A percentile compares a stretch with the other conserved stretches of the same genome.
These are phyloP conservation scores for Claviceps fusiformis DNA, from an alignment of 2,329 filamentous ascomycete genomes.

Conservation along the genomic window DNA sequence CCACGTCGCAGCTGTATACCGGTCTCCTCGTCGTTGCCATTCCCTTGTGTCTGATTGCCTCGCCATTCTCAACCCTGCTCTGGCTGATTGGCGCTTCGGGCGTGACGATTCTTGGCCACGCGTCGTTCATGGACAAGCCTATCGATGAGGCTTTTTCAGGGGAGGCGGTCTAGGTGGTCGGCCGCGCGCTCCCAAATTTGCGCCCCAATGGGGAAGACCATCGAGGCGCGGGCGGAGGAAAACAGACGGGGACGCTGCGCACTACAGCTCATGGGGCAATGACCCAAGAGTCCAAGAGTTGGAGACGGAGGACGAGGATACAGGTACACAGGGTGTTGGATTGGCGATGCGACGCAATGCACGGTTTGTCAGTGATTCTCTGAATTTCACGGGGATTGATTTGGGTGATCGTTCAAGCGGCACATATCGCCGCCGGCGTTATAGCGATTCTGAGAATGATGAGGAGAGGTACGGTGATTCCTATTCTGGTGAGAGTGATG, in stretches of 20 bases:
- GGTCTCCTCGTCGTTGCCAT: slow-evolving; percentile 70
- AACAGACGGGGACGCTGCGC: slow-evolving; percentile 34
- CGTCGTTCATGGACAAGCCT: slow-evolving; percentile 91
- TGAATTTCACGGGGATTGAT: slow-evolving; percentile 48
- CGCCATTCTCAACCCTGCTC: slow-evolving; percentile 70
- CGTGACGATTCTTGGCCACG: slow-evolving; percentile 89
- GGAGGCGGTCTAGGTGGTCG: slow-evolving; percentile 99
- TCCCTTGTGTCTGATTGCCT: slow-evolving; percentile 73
- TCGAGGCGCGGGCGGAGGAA: slow-evolving; percentile 69
- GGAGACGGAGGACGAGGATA: slow-evolving; percentile 44
- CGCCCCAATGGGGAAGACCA: slow-evolving; percentile 99
- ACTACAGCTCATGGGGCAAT: slow-evolving; percentile 21
- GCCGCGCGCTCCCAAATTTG: slow-evolving; percentile 93
- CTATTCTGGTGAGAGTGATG: slow-evolving; percentile 12
- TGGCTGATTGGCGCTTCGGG: slow-evolving; percentile 95
- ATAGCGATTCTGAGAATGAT: slow-evolving; percentile 15
- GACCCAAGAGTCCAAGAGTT: slow-evolving; percentile 49
- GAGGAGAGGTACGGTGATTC: slow-evolving; percentile 23
- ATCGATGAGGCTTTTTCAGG: slow-evolving; percentile 99
- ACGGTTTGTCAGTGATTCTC: slow-evolving; percentile 45
- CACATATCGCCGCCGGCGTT: slow-evolving; percentile 25
- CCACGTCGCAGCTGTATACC: slow-evolving; percentile 89
- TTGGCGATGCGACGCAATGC: slow-evolving; percentile 29
- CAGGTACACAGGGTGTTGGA: slow-evolving; percentile 41
- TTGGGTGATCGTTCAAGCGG: slow-evolving; percentile 29